Evolutionary conservation across 169 alveolate genomes (phyloP).

Genomic region (Cryptosporidium ubiquitum): DNA sequence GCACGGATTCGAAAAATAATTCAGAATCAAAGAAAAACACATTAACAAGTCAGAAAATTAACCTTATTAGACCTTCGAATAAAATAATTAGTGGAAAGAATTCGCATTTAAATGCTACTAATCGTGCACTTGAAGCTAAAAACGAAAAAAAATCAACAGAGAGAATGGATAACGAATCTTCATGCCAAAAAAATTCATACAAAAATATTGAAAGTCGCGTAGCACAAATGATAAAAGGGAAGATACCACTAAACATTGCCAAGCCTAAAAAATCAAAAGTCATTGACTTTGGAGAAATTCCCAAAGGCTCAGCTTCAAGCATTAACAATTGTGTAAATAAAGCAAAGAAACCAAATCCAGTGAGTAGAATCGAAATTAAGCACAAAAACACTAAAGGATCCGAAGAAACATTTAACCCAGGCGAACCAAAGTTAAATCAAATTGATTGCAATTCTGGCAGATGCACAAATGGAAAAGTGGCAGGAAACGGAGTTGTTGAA

Average conservation of each 20-base stretch:
- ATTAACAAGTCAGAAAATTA: not conserved
- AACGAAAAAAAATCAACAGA: not conserved
- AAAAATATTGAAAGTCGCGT: constrained; percentile 60
- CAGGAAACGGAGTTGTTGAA: not conserved
- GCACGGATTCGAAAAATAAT: not conserved
- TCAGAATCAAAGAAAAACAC: not conserved
- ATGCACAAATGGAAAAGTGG: not conserved
- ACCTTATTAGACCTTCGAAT: not conserved
- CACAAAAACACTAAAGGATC: not conserved
- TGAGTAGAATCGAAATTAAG: not conserved
- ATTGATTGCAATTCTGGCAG: not conserved
- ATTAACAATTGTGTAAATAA: not conserved
- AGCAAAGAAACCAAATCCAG: not conserved
- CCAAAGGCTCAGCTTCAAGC: not conserved
- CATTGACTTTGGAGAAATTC: not conserved
- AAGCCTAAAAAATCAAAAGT: not conserved
- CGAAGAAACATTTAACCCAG: not conserved
- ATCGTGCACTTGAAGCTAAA: not conserved
- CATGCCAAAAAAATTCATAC: not conserved
- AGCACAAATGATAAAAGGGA: constrained; percentile 61
- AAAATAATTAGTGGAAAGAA: not conserved
- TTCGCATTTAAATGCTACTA: not conserved
- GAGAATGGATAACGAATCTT: not conserved
- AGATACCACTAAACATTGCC: not conserved
- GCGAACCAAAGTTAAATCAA: no score